A percentile compares a stretch with the other conserved stretches of the same genome.
phyloP scores from a whole-genome alignment of 768 basidiomycete genomes.

The Mycena vulgaris region DNA sequence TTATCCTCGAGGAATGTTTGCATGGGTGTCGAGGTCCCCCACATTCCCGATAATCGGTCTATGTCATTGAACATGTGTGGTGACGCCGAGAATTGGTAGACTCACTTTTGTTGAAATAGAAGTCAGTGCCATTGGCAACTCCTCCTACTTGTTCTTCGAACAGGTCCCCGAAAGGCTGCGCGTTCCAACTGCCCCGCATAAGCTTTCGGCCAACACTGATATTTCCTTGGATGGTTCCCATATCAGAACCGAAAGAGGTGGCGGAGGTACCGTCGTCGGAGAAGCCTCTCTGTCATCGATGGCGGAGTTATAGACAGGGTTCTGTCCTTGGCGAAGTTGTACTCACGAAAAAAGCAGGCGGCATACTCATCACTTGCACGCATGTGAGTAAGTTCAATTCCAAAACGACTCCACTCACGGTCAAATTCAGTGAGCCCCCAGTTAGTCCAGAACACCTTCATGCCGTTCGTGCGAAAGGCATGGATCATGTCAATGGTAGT shows the following conservation, averaged over 20 bases:
- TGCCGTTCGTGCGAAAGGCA: conserved; percentile 49
- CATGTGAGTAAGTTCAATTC: no score
- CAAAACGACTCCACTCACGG: conserved; percentile 35
- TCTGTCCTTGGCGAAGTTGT: no score
- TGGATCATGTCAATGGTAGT: conserved; percentile 49
- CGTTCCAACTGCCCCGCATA: conserved; percentile 51
- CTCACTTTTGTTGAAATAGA: conserved; percentile 54
- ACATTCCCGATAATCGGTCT: conserved; percentile 53
- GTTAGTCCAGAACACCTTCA: conserved; percentile 51
- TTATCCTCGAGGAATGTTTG: conserved; percentile 52
- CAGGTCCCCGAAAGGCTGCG: conserved; percentile 48
- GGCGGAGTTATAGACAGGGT: no score
- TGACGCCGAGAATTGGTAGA: no score
- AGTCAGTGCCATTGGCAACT: conserved; percentile 50
- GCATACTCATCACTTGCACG: no score
- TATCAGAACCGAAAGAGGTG: conserved; percentile 51
- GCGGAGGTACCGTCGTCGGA: conserved; percentile 47
- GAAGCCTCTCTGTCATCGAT: conserved; percentile 45
- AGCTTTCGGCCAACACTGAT: conserved; percentile 48
- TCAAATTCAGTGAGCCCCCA: conserved; percentile 56
- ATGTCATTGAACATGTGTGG: no score
- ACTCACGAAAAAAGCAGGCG: no score
- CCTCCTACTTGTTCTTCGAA: conserved; percentile 47
- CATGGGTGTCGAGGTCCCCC: conserved; percentile 53
- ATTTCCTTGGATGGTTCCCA: conserved; percentile 50